Evolutionary conservation across 805 yeast species (phyloP), one percentile per base, ranked within the genome.

Genomic region (Hanseniaspora osmophila): DNA sequence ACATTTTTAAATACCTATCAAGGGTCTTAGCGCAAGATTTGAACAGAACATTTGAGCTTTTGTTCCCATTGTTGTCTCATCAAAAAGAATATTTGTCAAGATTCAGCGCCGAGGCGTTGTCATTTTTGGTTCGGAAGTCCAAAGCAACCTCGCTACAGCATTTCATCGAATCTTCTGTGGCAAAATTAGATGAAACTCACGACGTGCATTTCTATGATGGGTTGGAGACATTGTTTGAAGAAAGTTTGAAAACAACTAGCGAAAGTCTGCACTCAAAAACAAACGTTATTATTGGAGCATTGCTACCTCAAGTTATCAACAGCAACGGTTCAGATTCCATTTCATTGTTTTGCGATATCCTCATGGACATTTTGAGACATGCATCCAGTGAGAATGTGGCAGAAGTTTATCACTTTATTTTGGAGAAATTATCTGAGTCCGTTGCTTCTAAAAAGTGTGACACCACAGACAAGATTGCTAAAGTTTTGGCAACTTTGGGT

Each of bases 71-170:
- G 18, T 65, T 90, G 45, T 56, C 65, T 30, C 73, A 74, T 33
- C 63, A 77, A 46, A 81, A 79, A 52, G 75, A 75, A 27, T 77
- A 81, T 51, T 70, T 88, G 33, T 70, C 84, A 1, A 71, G 94
- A 49, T 92, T 90, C 55, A 78, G 94, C 17, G 87, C 96, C 0
- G 96, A 90, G 61, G 92, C 96, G 0, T 61, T 90, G 41, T 84
- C 96, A 0, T 92, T 83, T 54, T 66, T 90, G 47, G 66, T 90
- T 10, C 75, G 92, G 57, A 84, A 84, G 59, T 70, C 84, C 49
- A 68, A 69, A 19, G 58, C 67, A 0, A 69, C 69, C 0, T 63
- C 72, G 6, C 62, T 87, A 42, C 54, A 58, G 1, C 47, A 52
- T 0, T 72, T 84, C 40, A 65, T 83, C 9, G 54, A 63, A 2